Conservation (phyloP, 2,329 filamentous ascomycete genomes). For the Diaporthe destruens region DNA sequence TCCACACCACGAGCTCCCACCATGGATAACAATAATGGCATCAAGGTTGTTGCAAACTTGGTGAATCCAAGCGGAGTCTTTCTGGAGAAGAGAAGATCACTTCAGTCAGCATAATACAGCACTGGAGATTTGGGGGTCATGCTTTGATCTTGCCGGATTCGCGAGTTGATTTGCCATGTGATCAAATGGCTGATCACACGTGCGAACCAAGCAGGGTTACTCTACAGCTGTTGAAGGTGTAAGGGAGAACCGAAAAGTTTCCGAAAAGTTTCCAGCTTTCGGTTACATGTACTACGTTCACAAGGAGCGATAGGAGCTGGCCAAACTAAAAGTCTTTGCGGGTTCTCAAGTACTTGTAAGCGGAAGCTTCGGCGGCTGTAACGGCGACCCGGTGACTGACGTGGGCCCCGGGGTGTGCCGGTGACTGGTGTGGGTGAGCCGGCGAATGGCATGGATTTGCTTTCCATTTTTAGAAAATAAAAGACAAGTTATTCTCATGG, state of each 20-base stretch:
- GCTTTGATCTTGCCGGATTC: not conserved
- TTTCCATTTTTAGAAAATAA: not conserved
- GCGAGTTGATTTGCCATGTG: not conserved
- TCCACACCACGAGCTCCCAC: slow-evolving; percentile 6
- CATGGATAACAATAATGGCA: not conserved
- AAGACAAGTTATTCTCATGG: not conserved
- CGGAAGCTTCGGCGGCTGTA: not conserved
- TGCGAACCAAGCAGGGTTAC: not conserved
- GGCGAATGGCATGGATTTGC: not conserved
- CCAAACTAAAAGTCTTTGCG: not conserved
- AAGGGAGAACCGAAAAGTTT: too few relatives aligned
- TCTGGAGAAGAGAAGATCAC: not conserved
- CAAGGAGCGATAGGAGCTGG: too few relatives aligned
- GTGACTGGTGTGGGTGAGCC: not conserved
- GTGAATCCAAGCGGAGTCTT: slow-evolving; percentile 10
- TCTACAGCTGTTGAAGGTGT: not conserved
- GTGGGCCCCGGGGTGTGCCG: not conserved
- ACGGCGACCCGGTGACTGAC: not conserved
- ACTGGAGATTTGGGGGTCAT: not conserved
- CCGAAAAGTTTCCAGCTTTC: not conserved
- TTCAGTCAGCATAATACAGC: not conserved
- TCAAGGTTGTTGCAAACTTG: not conserved
- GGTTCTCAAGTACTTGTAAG: not conserved
- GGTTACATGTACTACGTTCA: not conserved
- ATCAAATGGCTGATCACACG: too few relatives aligned